These are phyloP conservation scores for Calycina marina DNA, from an alignment of 2,329 filamentous ascomycete species.

Conservation along the genomic window DNA sequence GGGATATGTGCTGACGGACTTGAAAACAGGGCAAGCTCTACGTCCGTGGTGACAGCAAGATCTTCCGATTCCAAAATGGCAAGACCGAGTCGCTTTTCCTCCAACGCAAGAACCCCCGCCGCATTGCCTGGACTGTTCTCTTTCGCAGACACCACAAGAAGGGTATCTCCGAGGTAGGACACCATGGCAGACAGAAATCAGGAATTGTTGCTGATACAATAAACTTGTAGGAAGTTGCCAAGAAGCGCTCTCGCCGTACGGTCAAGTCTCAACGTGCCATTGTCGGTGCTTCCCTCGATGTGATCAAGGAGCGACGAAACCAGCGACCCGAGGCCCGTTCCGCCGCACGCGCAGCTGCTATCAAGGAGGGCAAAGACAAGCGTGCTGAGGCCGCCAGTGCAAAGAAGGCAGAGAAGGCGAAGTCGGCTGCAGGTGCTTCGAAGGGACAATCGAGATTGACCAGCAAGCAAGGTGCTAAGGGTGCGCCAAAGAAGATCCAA, in stretches of 20 bases:
- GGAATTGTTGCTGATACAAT: background rate
- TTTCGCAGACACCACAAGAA: constrained; percentile 99
- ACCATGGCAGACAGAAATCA: background rate
- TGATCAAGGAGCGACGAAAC: constrained; percentile 97
- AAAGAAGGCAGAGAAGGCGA: constrained; percentile 99
- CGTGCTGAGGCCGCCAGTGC: constrained; percentile 71
- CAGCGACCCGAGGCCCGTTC: constrained; percentile 91
- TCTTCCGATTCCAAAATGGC: constrained; percentile 99
- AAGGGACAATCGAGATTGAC: constrained; percentile 72
- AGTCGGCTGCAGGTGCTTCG: constrained; percentile 59
- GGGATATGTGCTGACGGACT: constrained; percentile 17
- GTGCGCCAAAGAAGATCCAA: constrained; percentile 70
- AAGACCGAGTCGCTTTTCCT: constrained; percentile 99
- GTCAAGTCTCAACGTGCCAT: constrained; percentile 99
- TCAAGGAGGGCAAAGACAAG: constrained; percentile 99
- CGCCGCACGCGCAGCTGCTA: constrained; percentile 76
- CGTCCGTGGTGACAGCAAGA: constrained; percentile 98
- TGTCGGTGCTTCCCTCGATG: constrained; percentile 96
- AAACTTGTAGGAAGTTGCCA: constrained; percentile 89
- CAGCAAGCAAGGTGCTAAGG: constrained; percentile 97
- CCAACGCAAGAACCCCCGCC: constrained; percentile 99
- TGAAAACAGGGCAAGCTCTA: constrained; percentile 85
- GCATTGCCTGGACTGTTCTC: constrained; percentile 96
- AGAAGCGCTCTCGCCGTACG: constrained; percentile 96
- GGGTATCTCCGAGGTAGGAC: constrained; percentile 92